phyloP scores from a whole-genome alignment of 179 eudicot species.

The Patellifolia procumbens region DNA sequence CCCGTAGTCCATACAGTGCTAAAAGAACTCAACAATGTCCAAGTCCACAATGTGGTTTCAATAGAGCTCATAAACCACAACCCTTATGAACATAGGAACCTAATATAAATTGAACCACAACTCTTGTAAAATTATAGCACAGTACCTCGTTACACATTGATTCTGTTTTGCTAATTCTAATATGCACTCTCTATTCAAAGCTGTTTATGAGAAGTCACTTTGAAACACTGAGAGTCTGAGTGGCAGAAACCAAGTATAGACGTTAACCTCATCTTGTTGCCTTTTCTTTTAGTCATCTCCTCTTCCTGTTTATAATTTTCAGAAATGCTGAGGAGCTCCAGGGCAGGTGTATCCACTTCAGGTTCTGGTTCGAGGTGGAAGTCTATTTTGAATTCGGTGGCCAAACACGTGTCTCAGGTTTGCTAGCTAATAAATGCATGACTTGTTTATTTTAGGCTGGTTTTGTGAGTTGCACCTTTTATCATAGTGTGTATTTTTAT shows the following conservation, averaged over 20 bases:
- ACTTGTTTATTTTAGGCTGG: background rate
- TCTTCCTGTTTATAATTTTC: constrained; percentile 23
- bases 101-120: background rate
- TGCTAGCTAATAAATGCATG: constrained; percentile 23
- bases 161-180: background rate
- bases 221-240: too few relatives aligned
- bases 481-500: background rate
- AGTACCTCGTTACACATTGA: background rate
- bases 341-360: constrained; percentile 37
- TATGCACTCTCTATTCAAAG: too few relatives aligned
- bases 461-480: background rate
- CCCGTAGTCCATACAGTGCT: too few relatives aligned
- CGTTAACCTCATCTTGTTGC: constrained; percentile 4
- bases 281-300: background rate
- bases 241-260: background rate
- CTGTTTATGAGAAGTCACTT: background rate
- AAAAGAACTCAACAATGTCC: too few relatives aligned
- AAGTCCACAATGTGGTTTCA: too few relatives aligned
- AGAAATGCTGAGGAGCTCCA: constrained; percentile 55
- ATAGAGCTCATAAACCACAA: too few relatives aligned
- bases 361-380: constrained; percentile 75
- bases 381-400: constrained; percentile 67
- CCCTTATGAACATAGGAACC: background rate
- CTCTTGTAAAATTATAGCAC: too few relatives aligned
- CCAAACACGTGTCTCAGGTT: constrained; percentile 95